phyloP scores from a whole-genome alignment of 1,284 basidiomycete genomes.

The Cystobasidiaceae sp. region DNA sequence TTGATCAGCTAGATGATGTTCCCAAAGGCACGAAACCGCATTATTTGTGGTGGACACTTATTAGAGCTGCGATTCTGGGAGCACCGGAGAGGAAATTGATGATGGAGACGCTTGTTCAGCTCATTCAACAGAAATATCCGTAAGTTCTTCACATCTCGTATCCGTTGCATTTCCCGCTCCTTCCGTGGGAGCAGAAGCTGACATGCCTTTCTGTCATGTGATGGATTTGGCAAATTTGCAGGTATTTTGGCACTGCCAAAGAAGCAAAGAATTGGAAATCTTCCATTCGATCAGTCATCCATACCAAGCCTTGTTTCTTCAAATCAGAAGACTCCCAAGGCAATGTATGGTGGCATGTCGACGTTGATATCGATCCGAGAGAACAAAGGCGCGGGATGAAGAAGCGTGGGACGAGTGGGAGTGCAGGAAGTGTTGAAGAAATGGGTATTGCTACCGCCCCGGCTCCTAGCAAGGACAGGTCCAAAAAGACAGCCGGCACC shows the following conservation, averaged over 20 bases:
- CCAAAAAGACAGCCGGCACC: neutral
- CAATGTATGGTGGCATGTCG: slow-evolving; percentile 24
- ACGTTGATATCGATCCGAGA: slow-evolving; percentile 19
- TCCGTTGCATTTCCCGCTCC: neutral
- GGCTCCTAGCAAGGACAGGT: neutral
- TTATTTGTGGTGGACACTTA: slow-evolving; percentile 27
- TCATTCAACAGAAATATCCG: slow-evolving; percentile 23
- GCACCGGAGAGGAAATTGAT: slow-evolving; percentile 11
- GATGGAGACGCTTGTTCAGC: slow-evolving; percentile 23
- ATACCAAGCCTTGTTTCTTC: slow-evolving; percentile 30
- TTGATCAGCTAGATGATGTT: slow-evolving; percentile 17
- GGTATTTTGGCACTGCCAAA: slow-evolving; percentile 25
- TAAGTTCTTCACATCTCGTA: neutral
- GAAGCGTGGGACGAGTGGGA: slow-evolving; percentile 5
- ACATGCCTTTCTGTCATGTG: neutral
- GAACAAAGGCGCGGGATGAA: slow-evolving; percentile 28
- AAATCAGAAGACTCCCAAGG: slow-evolving; percentile 13
- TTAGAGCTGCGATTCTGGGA: slow-evolving; percentile 23
- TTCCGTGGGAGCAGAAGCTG: neutral
- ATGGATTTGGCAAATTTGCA: neutral
- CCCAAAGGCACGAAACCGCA: slow-evolving; percentile 8
- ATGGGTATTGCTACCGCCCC: neutral
- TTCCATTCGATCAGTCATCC: slow-evolving; percentile 23
- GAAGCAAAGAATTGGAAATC: slow-evolving; percentile 29
- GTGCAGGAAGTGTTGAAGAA: neutral